A percentile compares a stretch with the other conserved stretches of the same genome.
Evolutionary conservation across 345 rosid species (phyloP).

Genomic region (Populus nigra): DNA sequence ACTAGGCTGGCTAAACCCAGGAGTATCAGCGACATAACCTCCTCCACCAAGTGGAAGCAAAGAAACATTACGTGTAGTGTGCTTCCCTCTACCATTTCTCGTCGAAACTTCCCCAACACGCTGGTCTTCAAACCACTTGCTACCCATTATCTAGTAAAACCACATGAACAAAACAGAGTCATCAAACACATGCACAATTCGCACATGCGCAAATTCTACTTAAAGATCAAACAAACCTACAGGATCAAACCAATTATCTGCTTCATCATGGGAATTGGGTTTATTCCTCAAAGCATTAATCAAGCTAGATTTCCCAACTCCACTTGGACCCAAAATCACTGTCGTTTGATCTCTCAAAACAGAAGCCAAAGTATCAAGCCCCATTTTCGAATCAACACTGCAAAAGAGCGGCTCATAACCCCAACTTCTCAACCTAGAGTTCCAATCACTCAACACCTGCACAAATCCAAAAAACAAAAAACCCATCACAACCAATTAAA

Average conservation of each 20-base stretch:
- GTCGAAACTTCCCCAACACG: constrained; percentile 79
- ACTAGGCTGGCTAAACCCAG: constrained; percentile 94
- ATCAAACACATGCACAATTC: background rate
- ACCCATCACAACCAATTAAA: background rate
- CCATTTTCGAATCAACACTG: constrained; percentile 64
- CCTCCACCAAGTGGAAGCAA: constrained; percentile 73
- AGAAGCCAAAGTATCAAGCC: constrained; percentile 62
- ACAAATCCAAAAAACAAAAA: constrained; percentile 11
- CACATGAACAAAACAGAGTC: background rate
- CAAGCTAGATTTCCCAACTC: constrained; percentile 93
- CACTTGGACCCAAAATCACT: constrained; percentile 98
- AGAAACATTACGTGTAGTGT: constrained; percentile 82
- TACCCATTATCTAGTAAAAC: constrained; percentile 51
- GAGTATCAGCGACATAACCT: constrained; percentile 91
- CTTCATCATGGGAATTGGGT: constrained; percentile 36
- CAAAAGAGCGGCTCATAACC: constrained; percentile 81
- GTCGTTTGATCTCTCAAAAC: constrained; percentile 67
- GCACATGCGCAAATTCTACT: background rate
- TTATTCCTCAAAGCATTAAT: constrained; percentile 72
- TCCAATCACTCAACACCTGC: constrained; percentile 67
- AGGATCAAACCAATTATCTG: constrained; percentile 65
- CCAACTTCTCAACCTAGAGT: constrained; percentile 60
- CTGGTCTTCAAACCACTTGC: constrained; percentile 80
- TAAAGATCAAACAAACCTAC: constrained; percentile 38
- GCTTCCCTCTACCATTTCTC: constrained; percentile 87